Percentiles rank a stretch among this genome's conserved stretches.
phyloP scores from a whole-genome alignment of 768 basidiomycete species.

The Macrolepiota albuminosa region DNA sequence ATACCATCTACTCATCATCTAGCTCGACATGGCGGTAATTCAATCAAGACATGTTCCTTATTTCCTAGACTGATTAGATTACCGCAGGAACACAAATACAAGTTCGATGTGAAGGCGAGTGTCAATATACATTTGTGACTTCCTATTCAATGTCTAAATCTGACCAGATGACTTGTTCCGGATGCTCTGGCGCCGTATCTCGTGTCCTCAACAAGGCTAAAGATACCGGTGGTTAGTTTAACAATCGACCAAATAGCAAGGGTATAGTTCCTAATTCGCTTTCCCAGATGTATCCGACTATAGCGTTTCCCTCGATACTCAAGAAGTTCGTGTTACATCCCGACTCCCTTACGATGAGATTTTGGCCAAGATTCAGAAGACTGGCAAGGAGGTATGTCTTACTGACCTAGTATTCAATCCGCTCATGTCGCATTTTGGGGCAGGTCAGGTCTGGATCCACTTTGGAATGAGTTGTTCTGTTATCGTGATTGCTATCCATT shows the following conservation, averaged over 20 bases:
- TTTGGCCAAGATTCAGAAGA: conserved; percentile 78
- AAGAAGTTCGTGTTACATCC: conserved; percentile 69
- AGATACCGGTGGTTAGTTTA: conserved; percentile 28
- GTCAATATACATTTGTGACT: neutral
- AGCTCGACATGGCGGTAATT: conserved; percentile 10
- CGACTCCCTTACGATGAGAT: conserved; percentile 59
- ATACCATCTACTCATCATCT: neutral
- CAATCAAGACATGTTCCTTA: neutral
- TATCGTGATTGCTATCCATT: neutral
- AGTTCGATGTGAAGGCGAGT: conserved; percentile 79
- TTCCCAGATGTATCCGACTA: conserved; percentile 50
- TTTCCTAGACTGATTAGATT: conserved; percentile 7
- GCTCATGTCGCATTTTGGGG: neutral
- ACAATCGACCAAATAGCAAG: neutral
- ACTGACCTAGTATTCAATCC: neutral
- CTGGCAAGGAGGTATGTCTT: conserved; percentile 74
- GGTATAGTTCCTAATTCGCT: neutral
- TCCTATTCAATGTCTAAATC: neutral
- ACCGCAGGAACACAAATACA: conserved; percentile 47
- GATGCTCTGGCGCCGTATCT: conserved; percentile 80
- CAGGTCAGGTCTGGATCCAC: conserved; percentile 45
- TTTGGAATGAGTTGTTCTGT: conserved; percentile 26
- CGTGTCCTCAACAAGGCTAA: conserved; percentile 72
- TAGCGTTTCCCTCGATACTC: conserved; percentile 59
- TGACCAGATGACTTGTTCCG: conserved; percentile 79